Evolutionary conservation across 1,284 basidiomycete genomes (phyloP).

Genomic region (Fereydounia khargensis): DNA sequence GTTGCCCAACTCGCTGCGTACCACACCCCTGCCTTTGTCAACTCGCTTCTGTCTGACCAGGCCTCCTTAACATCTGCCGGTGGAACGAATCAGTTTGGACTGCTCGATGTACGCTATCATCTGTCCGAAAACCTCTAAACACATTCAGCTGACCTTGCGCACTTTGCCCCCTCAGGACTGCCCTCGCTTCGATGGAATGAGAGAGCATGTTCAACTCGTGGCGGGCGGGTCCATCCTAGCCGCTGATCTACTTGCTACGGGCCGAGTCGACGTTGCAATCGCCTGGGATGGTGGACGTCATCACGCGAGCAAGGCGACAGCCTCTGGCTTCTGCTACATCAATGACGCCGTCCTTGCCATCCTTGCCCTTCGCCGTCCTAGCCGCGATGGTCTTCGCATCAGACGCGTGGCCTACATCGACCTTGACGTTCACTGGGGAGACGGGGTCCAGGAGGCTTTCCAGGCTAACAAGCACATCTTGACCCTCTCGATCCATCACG

Average conservation of each 20-base stretch:
- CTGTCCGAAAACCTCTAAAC: not conserved
- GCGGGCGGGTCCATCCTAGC: constrained; percentile 76
- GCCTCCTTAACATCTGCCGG: constrained; percentile 14
- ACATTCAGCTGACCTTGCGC: not conserved
- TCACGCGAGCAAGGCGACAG: constrained; percentile 27
- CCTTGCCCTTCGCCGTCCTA: constrained; percentile 11
- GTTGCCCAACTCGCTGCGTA: constrained; percentile 14
- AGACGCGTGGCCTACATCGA: constrained; percentile 69
- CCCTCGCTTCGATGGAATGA: constrained; percentile 70
- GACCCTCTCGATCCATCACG: constrained; percentile 80
- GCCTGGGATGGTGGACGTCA: constrained; percentile 75
- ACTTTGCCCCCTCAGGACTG: constrained; percentile 69
- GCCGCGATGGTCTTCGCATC: too few relatives aligned
- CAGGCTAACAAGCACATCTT: constrained; percentile 57
- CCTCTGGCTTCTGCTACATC: constrained; percentile 82
- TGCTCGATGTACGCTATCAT: constrained; percentile 65
- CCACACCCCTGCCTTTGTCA: constrained; percentile 12
- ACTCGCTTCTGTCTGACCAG: constrained; percentile 6
- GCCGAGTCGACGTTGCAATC: constrained; percentile 67
- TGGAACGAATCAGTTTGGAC: constrained; percentile 61
- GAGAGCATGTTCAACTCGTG: constrained; percentile 69
- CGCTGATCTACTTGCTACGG: constrained; percentile 65
- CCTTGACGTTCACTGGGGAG: constrained; percentile 85
- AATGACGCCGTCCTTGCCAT: constrained; percentile 78
- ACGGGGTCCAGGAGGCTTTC: constrained; percentile 67